Base-by-base conservation (phyloP, 1,139 yeast species). In the Kodamaea fungicola region DNA sequence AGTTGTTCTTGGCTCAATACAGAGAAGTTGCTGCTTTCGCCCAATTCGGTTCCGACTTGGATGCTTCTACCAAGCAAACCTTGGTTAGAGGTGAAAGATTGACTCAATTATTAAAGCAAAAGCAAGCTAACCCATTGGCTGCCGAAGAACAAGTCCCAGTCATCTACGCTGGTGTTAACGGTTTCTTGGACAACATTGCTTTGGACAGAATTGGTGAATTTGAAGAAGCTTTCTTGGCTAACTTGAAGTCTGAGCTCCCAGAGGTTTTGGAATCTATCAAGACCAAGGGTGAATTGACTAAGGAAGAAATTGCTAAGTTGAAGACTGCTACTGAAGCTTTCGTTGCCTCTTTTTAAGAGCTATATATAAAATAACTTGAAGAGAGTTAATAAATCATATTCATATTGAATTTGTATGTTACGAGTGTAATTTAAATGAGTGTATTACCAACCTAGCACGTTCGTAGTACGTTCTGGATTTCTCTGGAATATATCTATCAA, bases 21-120 rank as follows among this genome's bases (percentile, higher is more conserved):
- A 92, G 99, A 88, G 99, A 92, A 83, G 98, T 92, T 64, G 98
- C 98, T 67, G 98, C 99, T 62, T 92, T 92, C 75, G 98, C 99
- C 62, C 99, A 92, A 81, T 92, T 92, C 81, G 98, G 99, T 85
- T 92, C 99, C 61, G 99, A 94, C 76, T 84, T 94, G 74, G 99
- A 94, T 76, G 97, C 99, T 62, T 88, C 97, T 46, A 94, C 99
- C 75, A 92, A 92, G 82, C 97, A 89, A 79, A 94, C 98, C 64
- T 84, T 94, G 73, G 77, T 79, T 63, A 92, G 99, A 85, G 99
- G 99, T 89, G 98, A 94, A 83, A 94, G 98, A 83, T 86, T 94
- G 69, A 92, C 98, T 61, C 98, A 90, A 80, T 78, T 94, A 71
- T 84, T 94, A 73, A 90, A 90, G 78, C 99, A 94, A 81, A 87